Evolutionary conservation across 352 stramenopile genomes (phyloP).

Genomic region (Globisporangium paroecandrum): DNA sequence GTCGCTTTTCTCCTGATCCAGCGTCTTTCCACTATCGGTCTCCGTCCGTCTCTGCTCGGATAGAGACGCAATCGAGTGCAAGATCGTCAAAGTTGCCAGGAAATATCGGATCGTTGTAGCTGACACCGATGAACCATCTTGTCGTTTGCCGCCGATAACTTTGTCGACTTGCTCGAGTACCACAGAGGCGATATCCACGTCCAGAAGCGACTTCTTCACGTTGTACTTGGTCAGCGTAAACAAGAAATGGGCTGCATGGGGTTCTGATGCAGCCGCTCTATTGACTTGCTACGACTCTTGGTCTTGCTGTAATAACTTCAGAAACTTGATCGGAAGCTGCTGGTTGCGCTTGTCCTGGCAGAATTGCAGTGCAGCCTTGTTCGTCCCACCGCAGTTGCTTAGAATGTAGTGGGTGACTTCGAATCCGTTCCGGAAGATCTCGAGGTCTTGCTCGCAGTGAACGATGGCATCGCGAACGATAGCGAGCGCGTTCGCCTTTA

Average conservation of each 20-base stretch:
- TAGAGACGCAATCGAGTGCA: constrained; percentile 16
- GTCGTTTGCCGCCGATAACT: background rate
- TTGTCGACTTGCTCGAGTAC: constrained; percentile 7
- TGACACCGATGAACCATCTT: background rate
- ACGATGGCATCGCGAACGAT: constrained; percentile 20
- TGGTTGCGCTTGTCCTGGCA: constrained; percentile 25
- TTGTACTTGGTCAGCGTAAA: constrained; percentile 36
- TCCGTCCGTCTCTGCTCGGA: background rate
- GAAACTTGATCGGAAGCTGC: constrained; percentile 23
- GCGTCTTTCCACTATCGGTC: background rate
- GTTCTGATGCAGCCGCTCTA: background rate
- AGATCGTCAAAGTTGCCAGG: constrained; percentile 25
- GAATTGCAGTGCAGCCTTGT: constrained; percentile 22
- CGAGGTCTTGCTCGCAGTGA: constrained; percentile 20
- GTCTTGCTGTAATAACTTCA: constrained; percentile 10
- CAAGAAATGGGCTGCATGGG: constrained; percentile 26
- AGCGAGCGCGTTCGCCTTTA: constrained; percentile 22
- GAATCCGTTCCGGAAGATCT: constrained; percentile 22
- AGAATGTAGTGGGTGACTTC: constrained; percentile 27
- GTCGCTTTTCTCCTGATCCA: background rate
- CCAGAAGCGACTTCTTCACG: constrained; percentile 22
- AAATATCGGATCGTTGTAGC: constrained; percentile 20
- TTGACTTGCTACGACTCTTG: background rate
- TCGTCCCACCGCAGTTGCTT: constrained; percentile 7
- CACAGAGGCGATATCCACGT: constrained; percentile 12